Percentiles rank a stretch among this genome's conserved stretches.
Evolutionary conservation across 2,329 filamentous ascomycete genomes (phyloP).

Genomic region (Thermoascus crustaceus): DNA sequence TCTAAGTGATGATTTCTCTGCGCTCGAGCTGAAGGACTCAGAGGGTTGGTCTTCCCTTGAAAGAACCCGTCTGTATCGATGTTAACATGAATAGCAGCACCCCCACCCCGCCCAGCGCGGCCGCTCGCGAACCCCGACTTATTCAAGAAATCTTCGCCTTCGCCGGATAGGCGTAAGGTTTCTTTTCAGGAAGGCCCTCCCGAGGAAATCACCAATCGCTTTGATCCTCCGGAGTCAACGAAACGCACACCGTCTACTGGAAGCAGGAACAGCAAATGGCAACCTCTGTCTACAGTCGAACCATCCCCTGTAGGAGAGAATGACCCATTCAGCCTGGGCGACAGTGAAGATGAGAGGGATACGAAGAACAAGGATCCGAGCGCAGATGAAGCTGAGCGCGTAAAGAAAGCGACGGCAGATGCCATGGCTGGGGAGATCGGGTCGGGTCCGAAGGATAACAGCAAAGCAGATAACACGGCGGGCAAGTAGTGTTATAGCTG

Average conservation of each 20-base stretch:
- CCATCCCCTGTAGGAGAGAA: slow-evolving; percentile 80
- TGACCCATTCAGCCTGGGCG: slow-evolving; percentile 92
- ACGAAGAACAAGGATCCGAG: slow-evolving; percentile 57
- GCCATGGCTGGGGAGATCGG: slow-evolving; percentile 37
- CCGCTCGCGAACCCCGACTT: slow-evolving; percentile 68
- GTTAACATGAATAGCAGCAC: slow-evolving; percentile 32
- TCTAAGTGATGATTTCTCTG: slow-evolving; percentile 77
- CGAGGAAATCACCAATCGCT: slow-evolving; percentile 71
- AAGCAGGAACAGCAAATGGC: slow-evolving; percentile 86
- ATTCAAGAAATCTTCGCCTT: slow-evolving; percentile 62
- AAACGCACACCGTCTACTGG: slow-evolving; percentile 45
- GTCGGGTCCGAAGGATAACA: slow-evolving; percentile 16
- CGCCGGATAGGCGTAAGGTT: slow-evolving; percentile 45
- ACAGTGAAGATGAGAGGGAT: slow-evolving; percentile 88
- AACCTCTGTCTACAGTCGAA: slow-evolving; percentile 78
- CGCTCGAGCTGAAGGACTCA: slow-evolving; percentile 54
- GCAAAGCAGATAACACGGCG: slow-evolving; percentile 17
- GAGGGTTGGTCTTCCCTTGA: slow-evolving; percentile 38
- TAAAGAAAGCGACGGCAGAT: slow-evolving; percentile 55
- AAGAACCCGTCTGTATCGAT: background rate
- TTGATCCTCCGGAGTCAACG: slow-evolving; percentile 53
- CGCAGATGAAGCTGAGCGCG: slow-evolving; percentile 48
- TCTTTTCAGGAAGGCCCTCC: slow-evolving; percentile 56
- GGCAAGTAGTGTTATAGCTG: slow-evolving; percentile 17
- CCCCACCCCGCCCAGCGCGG: slow-evolving; percentile 50